A percentile compares a stretch with the other conserved stretches of the same genome.
These are phyloP conservation scores for Termitomyces sp. DNA, from an alignment of 768 basidiomycete species.

Conservation along the genomic window DNA sequence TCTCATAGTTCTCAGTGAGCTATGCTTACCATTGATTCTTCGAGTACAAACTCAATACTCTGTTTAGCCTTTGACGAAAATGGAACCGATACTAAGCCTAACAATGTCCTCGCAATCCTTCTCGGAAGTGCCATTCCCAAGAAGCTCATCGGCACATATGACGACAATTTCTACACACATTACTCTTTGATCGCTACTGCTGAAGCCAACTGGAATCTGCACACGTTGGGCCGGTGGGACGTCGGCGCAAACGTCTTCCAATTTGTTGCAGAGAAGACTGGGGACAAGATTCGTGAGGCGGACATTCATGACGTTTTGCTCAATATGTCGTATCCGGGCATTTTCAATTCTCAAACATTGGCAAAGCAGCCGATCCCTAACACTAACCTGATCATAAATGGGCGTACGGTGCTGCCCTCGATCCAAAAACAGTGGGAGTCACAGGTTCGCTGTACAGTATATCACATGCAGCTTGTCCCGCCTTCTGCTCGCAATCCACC, in stretches of 20 bases:
- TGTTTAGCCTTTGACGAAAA: conserved; percentile 50
- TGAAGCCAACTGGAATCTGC: conserved; percentile 56
- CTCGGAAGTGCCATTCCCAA: conserved; percentile 38
- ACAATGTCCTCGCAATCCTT: conserved; percentile 39
- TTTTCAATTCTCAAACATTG: conserved; percentile 15
- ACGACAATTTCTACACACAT: conserved; percentile 54
- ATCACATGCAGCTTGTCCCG: conserved; percentile 14
- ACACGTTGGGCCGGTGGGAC: conserved; percentile 44
- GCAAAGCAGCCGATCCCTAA: conserved; percentile 19
- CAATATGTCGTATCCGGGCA: conserved; percentile 22
- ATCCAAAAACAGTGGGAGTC: conserved; percentile 19
- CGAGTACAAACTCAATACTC: not conserved
- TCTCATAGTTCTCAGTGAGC: conserved; percentile 42
- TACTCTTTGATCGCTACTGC: conserved; percentile 53
- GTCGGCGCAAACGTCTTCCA: conserved; percentile 44
- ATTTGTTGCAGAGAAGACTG: conserved; percentile 40
- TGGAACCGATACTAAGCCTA: conserved; percentile 32
- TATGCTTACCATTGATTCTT: not conserved
- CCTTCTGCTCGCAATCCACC: conserved; percentile 4
- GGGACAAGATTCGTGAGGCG: conserved; percentile 27
- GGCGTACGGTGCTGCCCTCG: conserved; percentile 17
- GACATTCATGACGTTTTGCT: conserved; percentile 11
- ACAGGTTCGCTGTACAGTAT: conserved; percentile 19
- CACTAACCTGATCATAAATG: conserved; percentile 18
- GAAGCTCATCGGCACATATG: conserved; percentile 34